Base-by-base conservation (phyloP, 164 flowering plant species). In the Taxillus chinensis region DNA sequence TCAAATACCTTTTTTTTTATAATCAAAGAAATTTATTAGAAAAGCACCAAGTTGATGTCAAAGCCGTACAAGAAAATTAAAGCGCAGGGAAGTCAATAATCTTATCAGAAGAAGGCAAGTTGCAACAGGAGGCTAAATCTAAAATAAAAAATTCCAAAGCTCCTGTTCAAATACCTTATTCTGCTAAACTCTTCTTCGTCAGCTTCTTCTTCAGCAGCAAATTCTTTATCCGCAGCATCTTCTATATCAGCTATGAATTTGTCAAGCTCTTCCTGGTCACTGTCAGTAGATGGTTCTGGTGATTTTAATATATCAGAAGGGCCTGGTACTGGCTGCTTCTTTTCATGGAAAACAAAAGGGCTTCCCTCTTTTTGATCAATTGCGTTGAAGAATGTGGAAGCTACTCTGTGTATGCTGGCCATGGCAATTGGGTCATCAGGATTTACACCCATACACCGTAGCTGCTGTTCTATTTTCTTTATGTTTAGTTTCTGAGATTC, bases 341-440 rank as follows among this genome's bases (percentile, higher is more conserved):
- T 82, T 51, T 69, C 86, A n/a, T 67, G 87, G 78, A 81, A 95
- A 61, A 95, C 93, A 72, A 90, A 95, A 1, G 99, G 97, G 63
- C 75, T 90, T 61, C 99, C 97, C 64, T 89, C 91, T 70, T 77
- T 83, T 73, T 83, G 78, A 74, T 95, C 99, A 66, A 95, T 89
- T 11, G 99, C 99, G 68, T 83, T 85, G 67, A 95, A 95, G 70
- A 95, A 95, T 63, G 96, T 87, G 13, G 95, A 83, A 65, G 99
- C 99, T 16, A 95, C 95, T 74, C 90, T 82, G 64, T 89, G 97
- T 68, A 90, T 83, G 76, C 96, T 90, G 53, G 97, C 96, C 86
- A 88, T 84, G 60, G 97, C 93, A 77, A 81, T 86, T 43, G 99
- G 97, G 73, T 95, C 99, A 70, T 90, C 99, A 41, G 97, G 99